These are phyloP conservation scores for Ambrosia trifida DNA, from an alignment of 129 eudicot species.

Conservation along the genomic window DNA sequence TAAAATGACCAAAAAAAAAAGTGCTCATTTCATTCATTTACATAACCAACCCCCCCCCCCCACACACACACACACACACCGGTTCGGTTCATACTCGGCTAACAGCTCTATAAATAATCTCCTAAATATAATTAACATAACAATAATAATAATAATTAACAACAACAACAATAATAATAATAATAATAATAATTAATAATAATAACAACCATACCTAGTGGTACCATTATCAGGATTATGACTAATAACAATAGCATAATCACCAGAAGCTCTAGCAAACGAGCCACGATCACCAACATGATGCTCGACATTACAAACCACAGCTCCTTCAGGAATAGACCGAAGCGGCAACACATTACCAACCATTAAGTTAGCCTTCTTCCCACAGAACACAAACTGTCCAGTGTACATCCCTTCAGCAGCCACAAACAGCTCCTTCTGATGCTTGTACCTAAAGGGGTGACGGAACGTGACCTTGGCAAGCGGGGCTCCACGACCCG, in stretches of 20 bases:
- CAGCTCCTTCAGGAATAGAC: conserved; percentile 81
- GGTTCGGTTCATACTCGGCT: no score
- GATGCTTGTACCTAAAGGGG: conserved; percentile 83
- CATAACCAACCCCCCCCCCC: no score
- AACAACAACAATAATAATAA: neutral
- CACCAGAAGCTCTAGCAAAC: conserved; percentile 87
- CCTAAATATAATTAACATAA: no score
- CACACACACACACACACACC: no score
- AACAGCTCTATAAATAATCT: no score
- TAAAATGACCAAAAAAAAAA: no score
- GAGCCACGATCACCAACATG: conserved; percentile 83
- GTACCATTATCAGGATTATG: conserved; percentile 87
- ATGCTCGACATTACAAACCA: conserved; percentile 81
- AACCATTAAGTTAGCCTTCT: conserved; percentile 73
- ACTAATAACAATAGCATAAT: conserved; percentile 74
- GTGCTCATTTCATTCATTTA: no score
- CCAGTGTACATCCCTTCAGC: conserved; percentile 91
- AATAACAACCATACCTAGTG: conserved; percentile 51
- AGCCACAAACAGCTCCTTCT: conserved; percentile 84
- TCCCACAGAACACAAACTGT: conserved; percentile 75
- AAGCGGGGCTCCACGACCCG: conserved; percentile 87
- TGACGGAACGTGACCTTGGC: conserved; percentile 88
- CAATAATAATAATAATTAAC: neutral
- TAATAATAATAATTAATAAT: neutral
- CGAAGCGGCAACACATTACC: conserved; percentile 77